phyloP scores from a whole-genome alignment of 2,329 filamentous ascomycete genomes.

The Xylariaceae sp. region DNA sequence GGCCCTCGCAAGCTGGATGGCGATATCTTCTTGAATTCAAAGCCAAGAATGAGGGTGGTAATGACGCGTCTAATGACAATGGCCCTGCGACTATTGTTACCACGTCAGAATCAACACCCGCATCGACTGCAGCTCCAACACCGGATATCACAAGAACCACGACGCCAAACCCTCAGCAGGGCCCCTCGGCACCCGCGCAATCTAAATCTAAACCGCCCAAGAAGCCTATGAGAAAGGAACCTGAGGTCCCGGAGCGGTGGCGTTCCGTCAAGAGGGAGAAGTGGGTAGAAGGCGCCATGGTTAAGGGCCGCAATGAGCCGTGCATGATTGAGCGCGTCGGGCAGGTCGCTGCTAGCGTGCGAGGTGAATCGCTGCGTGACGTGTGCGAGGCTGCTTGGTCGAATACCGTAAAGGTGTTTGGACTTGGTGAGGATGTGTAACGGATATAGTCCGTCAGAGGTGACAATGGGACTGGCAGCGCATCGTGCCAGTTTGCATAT shows the following conservation, averaged over 20 bases:
- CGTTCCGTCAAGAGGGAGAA: constrained; percentile 95
- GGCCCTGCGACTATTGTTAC: neutral
- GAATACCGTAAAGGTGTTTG: constrained; percentile 79
- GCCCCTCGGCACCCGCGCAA: constrained; percentile 13
- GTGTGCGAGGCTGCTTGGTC: constrained; percentile 82
- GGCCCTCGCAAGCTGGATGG: constrained; percentile 80
- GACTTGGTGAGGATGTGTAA: constrained; percentile 48
- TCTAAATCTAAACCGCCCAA: constrained; percentile 31
- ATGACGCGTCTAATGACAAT: neutral
- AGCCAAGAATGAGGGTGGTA: constrained; percentile 16
- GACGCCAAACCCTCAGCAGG: constrained; percentile 13
- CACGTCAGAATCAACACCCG: constrained; percentile 13
- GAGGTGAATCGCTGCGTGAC: constrained; percentile 72
- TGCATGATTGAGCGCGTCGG: constrained; percentile 82
- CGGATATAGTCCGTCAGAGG: neutral
- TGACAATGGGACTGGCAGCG: neutral
- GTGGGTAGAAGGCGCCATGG: constrained; percentile 80
- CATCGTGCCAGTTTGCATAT: too few relatives aligned
- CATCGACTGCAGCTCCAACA: constrained; percentile 23
- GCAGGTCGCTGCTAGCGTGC: constrained; percentile 82
- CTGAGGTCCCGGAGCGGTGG: constrained; percentile 66
- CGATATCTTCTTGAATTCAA: constrained; percentile 55
- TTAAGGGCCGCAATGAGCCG: constrained; percentile 94
- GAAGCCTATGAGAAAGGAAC: constrained; percentile 54
- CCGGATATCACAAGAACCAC: constrained; percentile 15